Evolutionary conservation across 2,329 filamentous ascomycete genomes (phyloP).

Genomic region (Dothidotthia symphoricarpi): DNA sequence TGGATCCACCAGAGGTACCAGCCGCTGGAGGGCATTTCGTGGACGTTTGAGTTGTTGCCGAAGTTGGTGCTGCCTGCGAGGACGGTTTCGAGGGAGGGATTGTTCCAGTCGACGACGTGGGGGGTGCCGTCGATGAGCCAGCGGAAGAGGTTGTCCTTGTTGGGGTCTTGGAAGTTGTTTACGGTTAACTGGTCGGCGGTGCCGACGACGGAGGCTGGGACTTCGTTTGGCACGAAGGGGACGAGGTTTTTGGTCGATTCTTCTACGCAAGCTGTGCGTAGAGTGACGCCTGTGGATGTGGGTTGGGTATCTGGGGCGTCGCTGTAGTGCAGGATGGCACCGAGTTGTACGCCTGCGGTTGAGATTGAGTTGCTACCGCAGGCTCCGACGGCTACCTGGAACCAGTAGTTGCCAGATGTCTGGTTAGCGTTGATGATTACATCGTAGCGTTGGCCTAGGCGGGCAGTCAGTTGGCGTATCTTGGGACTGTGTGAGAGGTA

Average conservation of each 20-base stretch:
- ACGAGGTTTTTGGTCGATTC: constrained; percentile 35
- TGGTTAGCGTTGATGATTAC: constrained; percentile 49
- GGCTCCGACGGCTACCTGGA: constrained; percentile 42
- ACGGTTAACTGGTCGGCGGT: constrained; percentile 27
- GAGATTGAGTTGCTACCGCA: constrained; percentile 32
- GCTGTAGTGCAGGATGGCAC: constrained; percentile 44
- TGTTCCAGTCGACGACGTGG: constrained; percentile 43
- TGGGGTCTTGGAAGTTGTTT: constrained; percentile 29
- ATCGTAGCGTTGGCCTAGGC: constrained; percentile 48
- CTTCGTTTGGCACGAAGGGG: constrained; percentile 43
- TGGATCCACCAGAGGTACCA: constrained; percentile 54
- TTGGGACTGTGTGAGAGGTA: constrained; percentile 2
- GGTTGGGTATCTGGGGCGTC: constrained; percentile 37
- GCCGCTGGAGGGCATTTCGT: constrained; percentile 23
- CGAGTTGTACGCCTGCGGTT: constrained; percentile 32
- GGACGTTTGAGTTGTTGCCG: constrained; percentile 28
- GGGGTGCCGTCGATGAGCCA: constrained; percentile 46
- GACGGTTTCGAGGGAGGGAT: constrained; percentile 48
- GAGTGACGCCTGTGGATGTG: constrained; percentile 30
- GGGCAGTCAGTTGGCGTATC: too few species aligned
- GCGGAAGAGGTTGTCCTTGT: constrained; percentile 42
- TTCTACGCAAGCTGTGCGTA: constrained; percentile 42
- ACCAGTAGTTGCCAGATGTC: constrained; percentile 48
- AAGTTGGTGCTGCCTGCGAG: constrained; percentile 33
- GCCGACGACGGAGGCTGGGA: constrained; percentile 38